A percentile compares a stretch with the other conserved stretches of the same genome.
Evolutionary conservation across 768 basidiomycete species (phyloP).

Genomic region (Trametes maxima): DNA sequence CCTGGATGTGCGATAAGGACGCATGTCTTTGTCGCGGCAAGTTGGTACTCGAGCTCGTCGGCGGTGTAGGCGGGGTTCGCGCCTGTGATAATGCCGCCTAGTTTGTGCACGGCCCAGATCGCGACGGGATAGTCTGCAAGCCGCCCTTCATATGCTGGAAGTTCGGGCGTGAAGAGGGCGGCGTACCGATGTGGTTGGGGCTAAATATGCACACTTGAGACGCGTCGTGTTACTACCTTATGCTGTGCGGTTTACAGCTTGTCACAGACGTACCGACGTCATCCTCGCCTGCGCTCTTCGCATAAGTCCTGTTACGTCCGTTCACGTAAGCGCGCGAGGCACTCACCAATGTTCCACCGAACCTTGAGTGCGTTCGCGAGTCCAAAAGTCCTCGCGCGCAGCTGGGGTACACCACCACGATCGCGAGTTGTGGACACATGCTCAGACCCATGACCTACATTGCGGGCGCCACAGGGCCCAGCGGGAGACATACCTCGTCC

Average conservation of each 20-base stretch:
- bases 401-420: conserved; percentile 30
- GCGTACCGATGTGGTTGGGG: conserved; percentile 43
- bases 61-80: conserved; percentile 37
- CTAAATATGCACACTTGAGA: conserved; percentile 62
- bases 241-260: background rate
- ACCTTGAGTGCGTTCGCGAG: conserved; percentile 50
- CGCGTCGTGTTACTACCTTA: background rate
- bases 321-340: background rate
- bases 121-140: conserved; percentile 28
- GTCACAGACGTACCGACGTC: conserved; percentile 48
- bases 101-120: conserved; percentile 50
- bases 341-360: conserved; percentile 47
- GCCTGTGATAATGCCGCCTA: conserved; percentile 56
- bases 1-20: conserved; percentile 31
- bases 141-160: background rate
- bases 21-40: conserved; percentile 30
- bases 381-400: conserved; percentile 48
- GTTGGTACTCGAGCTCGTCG: conserved; percentile 37
- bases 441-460: background rate
- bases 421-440: no score
- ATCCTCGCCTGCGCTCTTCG: conserved; percentile 41
- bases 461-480: background rate
- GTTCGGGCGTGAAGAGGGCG: background rate
- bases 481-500: conserved; percentile 40
- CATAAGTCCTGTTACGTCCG: background rate